phyloP scores from a whole-genome alignment of 805 yeast species.

The Jamesozyma jinghongensis region DNA sequence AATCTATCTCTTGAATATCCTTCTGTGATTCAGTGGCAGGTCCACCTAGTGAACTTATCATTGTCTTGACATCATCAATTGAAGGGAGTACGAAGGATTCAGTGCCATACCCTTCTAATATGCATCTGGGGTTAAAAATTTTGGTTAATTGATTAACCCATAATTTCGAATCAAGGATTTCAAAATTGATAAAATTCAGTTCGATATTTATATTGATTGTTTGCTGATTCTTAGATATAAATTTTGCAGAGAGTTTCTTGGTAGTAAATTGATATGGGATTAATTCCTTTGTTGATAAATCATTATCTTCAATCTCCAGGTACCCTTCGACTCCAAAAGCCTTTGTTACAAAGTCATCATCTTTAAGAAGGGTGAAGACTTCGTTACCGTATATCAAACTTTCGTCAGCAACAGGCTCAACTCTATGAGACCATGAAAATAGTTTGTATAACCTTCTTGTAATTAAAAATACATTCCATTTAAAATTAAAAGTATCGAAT shows the following conservation, averaged over 20 bases:
- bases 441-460: no score
- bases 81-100: not conserved
- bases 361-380: not conserved
- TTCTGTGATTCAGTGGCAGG: constrained; percentile 6
- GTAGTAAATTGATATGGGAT: no score
- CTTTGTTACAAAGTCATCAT: no score
- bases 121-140: not conserved
- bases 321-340: no score
- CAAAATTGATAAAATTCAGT: not conserved
- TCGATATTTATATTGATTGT: not conserved
- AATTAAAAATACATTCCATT: not conserved
- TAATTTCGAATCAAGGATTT: not conserved
- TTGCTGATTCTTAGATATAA: not conserved
- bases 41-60: constrained; percentile 17
- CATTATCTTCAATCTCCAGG: no score
- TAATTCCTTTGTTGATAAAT: no score
- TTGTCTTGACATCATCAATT: constrained; percentile 7
- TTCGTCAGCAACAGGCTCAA: not conserved
- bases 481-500: not conserved
- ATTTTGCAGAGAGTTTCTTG: not conserved
- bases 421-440: no score
- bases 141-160: not conserved
- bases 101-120: not conserved
- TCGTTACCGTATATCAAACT: not conserved
- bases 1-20: constrained; percentile 13